Evolutionary conservation across 2,329 filamentous ascomycete genomes (phyloP), one percentile per base, ranked within the genome.

Genomic region (Ustilaginoidea virens): DNA sequence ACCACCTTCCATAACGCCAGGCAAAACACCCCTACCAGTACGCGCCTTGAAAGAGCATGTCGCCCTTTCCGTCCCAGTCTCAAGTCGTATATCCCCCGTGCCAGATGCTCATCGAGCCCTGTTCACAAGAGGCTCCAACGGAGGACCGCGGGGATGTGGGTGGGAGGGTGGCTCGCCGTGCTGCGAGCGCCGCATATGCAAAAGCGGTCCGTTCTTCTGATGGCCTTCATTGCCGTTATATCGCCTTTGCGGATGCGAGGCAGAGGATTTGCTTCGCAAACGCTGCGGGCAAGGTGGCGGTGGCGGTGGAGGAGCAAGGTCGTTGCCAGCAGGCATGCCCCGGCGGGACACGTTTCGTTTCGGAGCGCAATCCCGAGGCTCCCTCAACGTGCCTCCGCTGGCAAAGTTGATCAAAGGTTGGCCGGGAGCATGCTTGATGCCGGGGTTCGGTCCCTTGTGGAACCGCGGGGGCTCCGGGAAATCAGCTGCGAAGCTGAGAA

Each of bases 381-480:
- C 35, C 11, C 29, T 27, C 12, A 23, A 7, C 7, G 40, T 35
- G 17, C 40, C 44, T 7, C 51, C 41, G 29, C 44, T 55, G 8
- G 60, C 61, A 28, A 59, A 53, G 29, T 63, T 60, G 26, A 68
- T 59, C 1, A 68, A 50, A 7, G 58, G 60, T 8, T 55, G 50
- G 12, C 44, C 39, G 4, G 37, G 28, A 0, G 55, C 49, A 4
- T 51, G 50, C 9, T 49, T 53, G n/a, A 63, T 49, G 13, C 58
- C 60, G 25, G 52, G 54, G 4, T 69, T 70, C 34, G 63, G 63
- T 11, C 63, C 58, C 27, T 66, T 64, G 26, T 57, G 59, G 30
- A 57, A 51, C 43, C 64, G 63, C 47, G 75, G 61, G 12, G 74
- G 74, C 36, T 79, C 74, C 28, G 65, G 60, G 43, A 75, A 78